Evolutionary conservation across 1,139 yeast species (phyloP), one percentile per base, ranked within the genome.

Genomic region (Lodderomyces theae): DNA sequence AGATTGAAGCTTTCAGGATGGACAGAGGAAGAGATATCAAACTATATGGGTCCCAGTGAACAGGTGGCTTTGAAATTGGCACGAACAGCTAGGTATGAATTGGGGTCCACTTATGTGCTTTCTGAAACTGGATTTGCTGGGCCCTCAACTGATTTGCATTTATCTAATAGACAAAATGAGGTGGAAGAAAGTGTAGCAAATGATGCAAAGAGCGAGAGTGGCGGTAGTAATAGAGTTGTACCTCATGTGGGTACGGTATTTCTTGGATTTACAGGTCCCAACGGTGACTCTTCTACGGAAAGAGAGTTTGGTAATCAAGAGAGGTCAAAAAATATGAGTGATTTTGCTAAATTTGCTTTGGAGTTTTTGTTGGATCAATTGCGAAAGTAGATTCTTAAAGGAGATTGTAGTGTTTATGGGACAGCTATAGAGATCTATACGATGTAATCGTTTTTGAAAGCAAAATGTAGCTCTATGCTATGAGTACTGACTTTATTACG

Each of bases 71-170:
- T 80, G 43, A 74, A 86, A 52, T 67, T 86, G 52, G 95, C 96
- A 2, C 68, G 96, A 42, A 86, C 86, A 45, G 70, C 89, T 42
- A 74, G 83, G 54, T 77, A 86, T 49, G 96, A 87, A 57, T 72
- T 86, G 48, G 95, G 95, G 0, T 80, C 89, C 6, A 84, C 90
- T 0, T 86, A 80, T 61, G 88, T 86, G 5, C 69, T 87, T 26
- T 82, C 90, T 0, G 96, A 87, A 57, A 83, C 95, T 0, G 96
- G 96, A 2, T 83, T 85, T 69, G 94, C 95, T 0, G 95, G 95
- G 0, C 94, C 94, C 10, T 69, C 82, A 0, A 64, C 73, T 2
- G 70, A 68, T 48, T 66, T 67, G 34, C 75, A 70, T 43, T 58
- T 70, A 42, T 49, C 49, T 34, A 48, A 47, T 11, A 46, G 49